Evolutionary conservation across 2,329 filamentous ascomycete genomes (phyloP), one percentile per base, ranked within the genome.

Genomic region (Alternaria alternata): DNA sequence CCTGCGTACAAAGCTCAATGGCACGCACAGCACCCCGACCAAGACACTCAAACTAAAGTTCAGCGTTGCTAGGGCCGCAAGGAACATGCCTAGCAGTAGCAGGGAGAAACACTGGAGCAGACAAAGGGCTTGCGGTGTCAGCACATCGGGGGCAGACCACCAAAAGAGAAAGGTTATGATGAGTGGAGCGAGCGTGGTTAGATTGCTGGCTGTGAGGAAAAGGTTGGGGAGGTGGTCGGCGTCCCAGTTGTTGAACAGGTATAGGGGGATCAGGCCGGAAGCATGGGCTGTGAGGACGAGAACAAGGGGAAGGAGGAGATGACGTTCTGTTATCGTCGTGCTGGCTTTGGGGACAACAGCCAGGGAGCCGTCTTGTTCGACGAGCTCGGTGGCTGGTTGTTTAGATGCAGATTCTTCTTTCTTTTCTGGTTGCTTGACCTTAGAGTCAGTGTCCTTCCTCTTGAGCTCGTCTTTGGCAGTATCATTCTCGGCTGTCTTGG

Each of bases 11-110:
- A 97, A 97, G n/a, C 88, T 89, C 14, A 98, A 83, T 0, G 94
- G 94, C 4, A 87, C 83, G 43, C 92, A 88, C 46, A 94, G 81
- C 2, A 98, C 81, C 38, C 95, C 95, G 51, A 97, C 84, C 38
- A 97, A 83, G 75, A 98, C 90, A 48, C 93, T 89, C 14, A 97
- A 88, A 3, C 91, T 93, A 83, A 99, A 99, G 80, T 99, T 99
- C 52, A 99, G 87, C 0, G 94, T 99, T 3, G 95, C 94, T 12
- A 99, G 89, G 1, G 94, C 91, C 12, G 94, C 94, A 65, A 99
- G 88, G 71, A 93, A 94, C 83, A 97, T 92, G 70, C 95, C 95
- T 0, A 98, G 87, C 9, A 96, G 84, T 12, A 99, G 88, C n/a
- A 98, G 87, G 6, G 93, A 96, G 82, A 98, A 93, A 59, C 91